Percentiles rank a stretch among this genome's conserved stretches.
Conservation (phyloP, 2,329 filamentous ascomycete genomes). For the Harringtonia lauricola region DNA sequence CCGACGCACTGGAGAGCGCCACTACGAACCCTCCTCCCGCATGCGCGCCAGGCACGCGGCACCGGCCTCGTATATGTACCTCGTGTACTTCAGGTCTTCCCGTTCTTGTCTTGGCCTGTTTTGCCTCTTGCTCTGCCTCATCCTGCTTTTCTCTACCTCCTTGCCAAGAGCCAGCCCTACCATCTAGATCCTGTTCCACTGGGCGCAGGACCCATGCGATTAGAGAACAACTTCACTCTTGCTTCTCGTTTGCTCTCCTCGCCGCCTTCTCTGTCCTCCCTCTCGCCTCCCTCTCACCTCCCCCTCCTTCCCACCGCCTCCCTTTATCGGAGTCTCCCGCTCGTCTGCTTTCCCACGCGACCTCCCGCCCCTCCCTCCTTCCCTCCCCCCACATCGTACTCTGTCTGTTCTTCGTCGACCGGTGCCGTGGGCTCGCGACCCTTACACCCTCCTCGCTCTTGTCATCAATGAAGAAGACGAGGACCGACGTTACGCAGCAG, state of each 20-base stretch:
- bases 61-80: too few species aligned
- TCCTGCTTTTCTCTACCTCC: not conserved
- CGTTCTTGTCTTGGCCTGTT: too few species aligned
- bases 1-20: not conserved
- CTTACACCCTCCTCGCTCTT: not conserved
- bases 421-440: not conserved
- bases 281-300: too few species aligned
- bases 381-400: not conserved
- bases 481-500: slow-evolving; percentile 13
- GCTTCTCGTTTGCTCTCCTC: not conserved
- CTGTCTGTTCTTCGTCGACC: not conserved
- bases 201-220: too few species aligned
- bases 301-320: not conserved
- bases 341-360: too few species aligned
- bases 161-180: too few species aligned
- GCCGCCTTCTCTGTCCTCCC: too few species aligned
- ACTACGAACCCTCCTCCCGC: too few species aligned
- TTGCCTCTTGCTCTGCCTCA: not conserved
- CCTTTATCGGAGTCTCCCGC: not conserved
- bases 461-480: slow-evolving; percentile 15
- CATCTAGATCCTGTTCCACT: too few species aligned
- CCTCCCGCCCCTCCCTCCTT: not conserved
- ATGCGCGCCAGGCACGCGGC: too few species aligned
- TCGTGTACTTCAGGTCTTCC: too few species aligned
- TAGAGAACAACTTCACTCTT: too few species aligned